Percentiles rank a stretch among this genome's conserved stretches.
phyloP scores from a whole-genome alignment of 768 basidiomycete species.

The Auricularia cornea region DNA sequence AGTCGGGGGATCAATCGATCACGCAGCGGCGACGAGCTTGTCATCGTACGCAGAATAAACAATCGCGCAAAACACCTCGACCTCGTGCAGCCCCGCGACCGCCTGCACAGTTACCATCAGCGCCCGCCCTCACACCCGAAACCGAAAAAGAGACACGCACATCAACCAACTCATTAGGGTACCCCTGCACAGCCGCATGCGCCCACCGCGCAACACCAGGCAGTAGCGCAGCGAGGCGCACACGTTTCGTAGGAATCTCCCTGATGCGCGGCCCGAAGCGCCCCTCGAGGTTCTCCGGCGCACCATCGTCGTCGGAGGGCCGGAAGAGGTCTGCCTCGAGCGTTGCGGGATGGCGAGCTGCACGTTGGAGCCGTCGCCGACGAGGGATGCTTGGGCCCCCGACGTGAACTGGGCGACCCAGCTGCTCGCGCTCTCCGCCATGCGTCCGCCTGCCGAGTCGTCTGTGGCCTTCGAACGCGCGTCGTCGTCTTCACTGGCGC shows the following conservation, averaged over 20 bases:
- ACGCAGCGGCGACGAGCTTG: not conserved
- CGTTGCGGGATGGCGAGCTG: slow-evolving; percentile 11
- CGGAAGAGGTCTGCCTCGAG: slow-evolving; percentile 59
- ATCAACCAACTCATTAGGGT: slow-evolving; percentile 78
- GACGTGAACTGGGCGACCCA: slow-evolving; percentile 35
- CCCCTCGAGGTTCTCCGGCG: slow-evolving; percentile 29
- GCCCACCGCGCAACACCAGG: slow-evolving; percentile 79
- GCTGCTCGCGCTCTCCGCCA: slow-evolving; percentile 28
- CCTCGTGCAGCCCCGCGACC: slow-evolving; percentile 53
- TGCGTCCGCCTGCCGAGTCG: too few species aligned
- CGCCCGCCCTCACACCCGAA: not conserved
- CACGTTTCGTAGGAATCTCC: slow-evolving; percentile 16
- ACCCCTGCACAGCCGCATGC: slow-evolving; percentile 50
- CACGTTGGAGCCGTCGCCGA: slow-evolving; percentile 13
- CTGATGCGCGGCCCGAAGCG: not conserved
- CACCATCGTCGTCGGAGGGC: slow-evolving; percentile 15
- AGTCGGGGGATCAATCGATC: too few species aligned
- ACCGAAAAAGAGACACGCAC: slow-evolving; percentile 30
- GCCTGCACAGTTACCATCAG: slow-evolving; percentile 32
- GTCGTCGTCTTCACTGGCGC: slow-evolving; percentile 24
- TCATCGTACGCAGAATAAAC: slow-evolving; percentile 64
- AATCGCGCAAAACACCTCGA: slow-evolving; percentile 62
- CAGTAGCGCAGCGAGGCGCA: slow-evolving; percentile 70
- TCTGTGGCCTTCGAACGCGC: slow-evolving; percentile 38
- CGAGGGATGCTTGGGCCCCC: slow-evolving; percentile 13